These are phyloP conservation scores for Fusarium tricinctum DNA, from an alignment of 2,329 filamentous ascomycete genomes.

Conservation along the genomic window DNA sequence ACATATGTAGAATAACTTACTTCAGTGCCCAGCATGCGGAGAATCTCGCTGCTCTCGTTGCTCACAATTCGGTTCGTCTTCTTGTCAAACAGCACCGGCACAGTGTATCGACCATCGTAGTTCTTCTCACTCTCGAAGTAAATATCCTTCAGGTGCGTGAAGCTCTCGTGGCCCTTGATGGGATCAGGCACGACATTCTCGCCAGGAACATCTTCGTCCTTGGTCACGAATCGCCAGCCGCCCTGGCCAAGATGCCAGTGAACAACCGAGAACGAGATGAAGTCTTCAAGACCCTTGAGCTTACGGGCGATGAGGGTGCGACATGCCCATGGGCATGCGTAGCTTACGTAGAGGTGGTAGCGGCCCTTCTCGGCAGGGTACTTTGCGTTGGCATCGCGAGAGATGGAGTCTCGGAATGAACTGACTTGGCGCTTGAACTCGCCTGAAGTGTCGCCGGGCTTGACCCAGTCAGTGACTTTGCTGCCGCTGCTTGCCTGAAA, in stretches of 20 bases:
- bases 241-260: conserved; percentile 86
- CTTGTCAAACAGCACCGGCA: conserved; percentile 88
- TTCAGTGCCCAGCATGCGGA: conserved; percentile 87
- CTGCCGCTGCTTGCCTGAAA: conserved; percentile 38
- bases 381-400: conserved; percentile 75
- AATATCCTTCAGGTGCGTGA: conserved; percentile 79
- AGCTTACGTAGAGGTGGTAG: conserved; percentile 96
- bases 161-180: conserved; percentile 77
- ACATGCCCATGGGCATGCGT: conserved; percentile 95
- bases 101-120: conserved; percentile 86
- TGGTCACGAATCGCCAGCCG: conserved; percentile 85
- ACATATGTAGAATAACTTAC: conserved; percentile 59
- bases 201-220: conserved; percentile 68
- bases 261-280: conserved; percentile 84
- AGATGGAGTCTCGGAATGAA: conserved; percentile 85
- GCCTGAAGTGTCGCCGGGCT: conserved; percentile 80
- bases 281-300: conserved; percentile 91
- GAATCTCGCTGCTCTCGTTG: conserved; percentile 94
- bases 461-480: conserved; percentile 85
- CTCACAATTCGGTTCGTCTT: conserved; percentile 82
- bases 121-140: conserved; percentile 82
- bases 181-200: conserved; percentile 77
- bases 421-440: conserved; percentile 94
- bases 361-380: conserved; percentile 89
- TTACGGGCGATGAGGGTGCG: conserved; percentile 88